Conservation (phyloP, 805 yeast genomes). For the Saturnispora dispora region DNA sequence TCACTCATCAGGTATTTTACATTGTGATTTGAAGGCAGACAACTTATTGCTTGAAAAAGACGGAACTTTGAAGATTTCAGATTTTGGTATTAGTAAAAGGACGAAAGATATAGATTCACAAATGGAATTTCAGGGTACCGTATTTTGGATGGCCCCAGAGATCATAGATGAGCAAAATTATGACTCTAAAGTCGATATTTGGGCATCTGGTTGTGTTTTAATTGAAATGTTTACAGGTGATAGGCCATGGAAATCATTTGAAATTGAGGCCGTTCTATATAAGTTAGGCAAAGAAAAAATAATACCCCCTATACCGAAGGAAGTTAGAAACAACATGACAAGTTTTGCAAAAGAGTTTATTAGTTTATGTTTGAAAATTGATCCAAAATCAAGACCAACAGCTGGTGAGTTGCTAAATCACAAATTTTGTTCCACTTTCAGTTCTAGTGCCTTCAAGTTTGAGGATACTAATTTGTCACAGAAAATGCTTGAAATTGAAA, state of each 20-base stretch:
- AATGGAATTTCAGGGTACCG: conserved; percentile 91
- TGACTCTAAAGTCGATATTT: conserved; percentile 94
- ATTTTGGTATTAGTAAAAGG: conserved; percentile 90
- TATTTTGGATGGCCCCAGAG: conserved; percentile 99
- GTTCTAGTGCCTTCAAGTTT: conserved; percentile 22
- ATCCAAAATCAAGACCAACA: conserved; percentile 84
- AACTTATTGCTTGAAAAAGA: conserved; percentile 80
- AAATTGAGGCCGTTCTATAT: conserved; percentile 90
- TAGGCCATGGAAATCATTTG: conserved; percentile 95
- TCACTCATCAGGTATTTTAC: conserved; percentile 80
- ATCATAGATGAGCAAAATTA: conserved; percentile 83
- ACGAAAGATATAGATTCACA: conserved; percentile 83
- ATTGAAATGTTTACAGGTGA: conserved; percentile 96
- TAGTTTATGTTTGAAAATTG: conserved; percentile 62
- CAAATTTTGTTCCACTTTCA: conserved; percentile 25
- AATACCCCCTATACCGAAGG: conserved; percentile 97
- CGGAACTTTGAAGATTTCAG: conserved; percentile 92
- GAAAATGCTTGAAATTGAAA: conserved; percentile 17
- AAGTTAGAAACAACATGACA: conserved; percentile 57
- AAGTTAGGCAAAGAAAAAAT: conserved; percentile 68
- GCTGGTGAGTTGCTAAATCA: conserved; percentile 56
- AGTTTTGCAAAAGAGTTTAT: conserved; percentile 60
- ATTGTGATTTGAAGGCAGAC: conserved; percentile 92
- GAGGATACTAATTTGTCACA: conserved; percentile 25
- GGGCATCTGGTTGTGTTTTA: conserved; percentile 98